Evolutionary conservation across 2,329 filamentous ascomycete genomes (phyloP).

Genomic region (Colletotrichum eremochloae): DNA sequence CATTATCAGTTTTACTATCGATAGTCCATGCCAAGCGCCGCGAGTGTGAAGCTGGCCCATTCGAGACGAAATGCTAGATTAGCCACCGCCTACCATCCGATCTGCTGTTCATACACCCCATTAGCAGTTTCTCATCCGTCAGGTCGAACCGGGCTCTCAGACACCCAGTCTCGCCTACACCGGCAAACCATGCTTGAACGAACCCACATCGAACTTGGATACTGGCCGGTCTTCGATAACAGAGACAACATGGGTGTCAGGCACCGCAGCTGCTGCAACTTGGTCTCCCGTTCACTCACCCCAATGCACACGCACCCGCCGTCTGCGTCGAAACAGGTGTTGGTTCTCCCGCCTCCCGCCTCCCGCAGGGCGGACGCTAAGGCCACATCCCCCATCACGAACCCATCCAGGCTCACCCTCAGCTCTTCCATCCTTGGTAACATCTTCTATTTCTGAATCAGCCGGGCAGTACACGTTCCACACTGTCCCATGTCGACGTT

Average conservation of each 20-base stretch:
- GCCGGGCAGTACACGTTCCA: constrained; percentile 10
- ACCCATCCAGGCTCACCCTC: constrained; percentile 43
- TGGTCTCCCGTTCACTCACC: constrained; percentile 13
- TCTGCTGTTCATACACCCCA: background rate
- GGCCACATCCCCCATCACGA: constrained; percentile 45
- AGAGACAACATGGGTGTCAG: constrained; percentile 38
- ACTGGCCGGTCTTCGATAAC: constrained; percentile 26
- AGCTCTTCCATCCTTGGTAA: constrained; percentile 41
- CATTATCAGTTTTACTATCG: constrained; percentile 3
- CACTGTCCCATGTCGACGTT: constrained; percentile 40
- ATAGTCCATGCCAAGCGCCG: constrained; percentile 18
- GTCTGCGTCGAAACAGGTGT: constrained; percentile 30
- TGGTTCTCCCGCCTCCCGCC: constrained; percentile 37
- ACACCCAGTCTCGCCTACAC: constrained; percentile 31
- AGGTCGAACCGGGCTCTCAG: constrained; percentile 40
- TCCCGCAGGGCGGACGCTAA: constrained; percentile 40
- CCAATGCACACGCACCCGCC: constrained; percentile 14
- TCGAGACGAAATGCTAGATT: constrained; percentile 19
- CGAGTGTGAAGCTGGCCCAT: constrained; percentile 18
- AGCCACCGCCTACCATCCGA: constrained; percentile 16
- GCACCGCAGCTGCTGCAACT: constrained; percentile 28
- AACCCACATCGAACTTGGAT: constrained; percentile 29
- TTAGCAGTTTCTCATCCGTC: constrained; percentile 28
- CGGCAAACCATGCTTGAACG: constrained; percentile 41
- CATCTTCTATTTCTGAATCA: constrained; percentile 41